phyloP scores from a whole-genome alignment of 148 eudicot species.

The Spergularia bocconei region DNA sequence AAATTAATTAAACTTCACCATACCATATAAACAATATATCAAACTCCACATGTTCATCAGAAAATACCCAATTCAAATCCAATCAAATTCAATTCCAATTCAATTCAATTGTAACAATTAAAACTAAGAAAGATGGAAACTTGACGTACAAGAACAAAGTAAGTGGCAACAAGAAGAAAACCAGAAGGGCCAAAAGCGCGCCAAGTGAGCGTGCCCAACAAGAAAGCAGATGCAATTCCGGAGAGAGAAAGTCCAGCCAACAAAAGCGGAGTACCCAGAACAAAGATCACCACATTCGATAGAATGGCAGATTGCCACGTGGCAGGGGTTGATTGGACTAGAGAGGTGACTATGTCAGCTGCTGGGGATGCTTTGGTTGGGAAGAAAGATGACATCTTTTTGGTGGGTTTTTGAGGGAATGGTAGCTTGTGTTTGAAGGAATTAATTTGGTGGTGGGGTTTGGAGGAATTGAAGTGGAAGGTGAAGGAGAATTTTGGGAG shows the following conservation, averaged over 20 bases:
- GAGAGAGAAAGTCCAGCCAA: conserved; percentile 62
- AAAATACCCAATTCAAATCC: conserved; percentile 1
- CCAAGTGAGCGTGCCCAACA: conserved; percentile 88
- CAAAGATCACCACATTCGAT: conserved; percentile 61
- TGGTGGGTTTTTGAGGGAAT: conserved; percentile 15
- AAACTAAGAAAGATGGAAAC: not conserved
- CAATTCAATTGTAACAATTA: not conserved
- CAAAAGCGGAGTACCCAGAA: conserved; percentile 76
- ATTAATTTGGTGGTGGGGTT: not conserved
- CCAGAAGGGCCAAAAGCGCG: conserved; percentile 73
- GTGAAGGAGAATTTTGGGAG: conserved; percentile 9
- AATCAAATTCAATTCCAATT: not conserved
- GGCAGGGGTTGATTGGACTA: conserved; percentile 54
- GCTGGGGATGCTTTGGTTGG: conserved; percentile 31
- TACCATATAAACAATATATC: not conserved
- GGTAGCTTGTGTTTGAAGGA: not conserved
- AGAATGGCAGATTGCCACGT: conserved; percentile 75
- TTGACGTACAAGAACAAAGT: conserved; percentile 64
- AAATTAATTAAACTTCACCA: no score
- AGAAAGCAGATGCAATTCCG: conserved; percentile 79
- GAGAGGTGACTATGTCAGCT: conserved; percentile 31
- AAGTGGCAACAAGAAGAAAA: conserved; percentile 80
- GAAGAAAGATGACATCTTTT: conserved; percentile 25
- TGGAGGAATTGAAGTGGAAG: conserved; percentile 20
- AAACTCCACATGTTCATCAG: not conserved